These are phyloP conservation scores for Termitomyces sp. DNA, from an alignment of 1,284 basidiomycete genomes.

Conservation along the genomic window DNA sequence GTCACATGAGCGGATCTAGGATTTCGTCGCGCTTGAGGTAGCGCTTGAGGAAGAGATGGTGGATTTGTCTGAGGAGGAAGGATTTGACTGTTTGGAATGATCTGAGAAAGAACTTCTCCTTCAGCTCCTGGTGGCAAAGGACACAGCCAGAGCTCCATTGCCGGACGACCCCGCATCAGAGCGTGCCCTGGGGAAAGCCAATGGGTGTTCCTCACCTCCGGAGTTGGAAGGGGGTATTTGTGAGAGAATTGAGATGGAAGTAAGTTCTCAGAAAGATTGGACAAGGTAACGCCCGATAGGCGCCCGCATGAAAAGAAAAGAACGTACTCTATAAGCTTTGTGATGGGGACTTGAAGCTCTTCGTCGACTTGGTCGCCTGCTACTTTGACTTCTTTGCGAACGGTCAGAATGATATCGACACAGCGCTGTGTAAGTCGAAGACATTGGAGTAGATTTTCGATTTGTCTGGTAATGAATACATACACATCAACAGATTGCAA, in stretches of 20 bases:
- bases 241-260: too few relatives aligned
- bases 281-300: too few relatives aligned
- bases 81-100: constrained; percentile 41
- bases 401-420: constrained; percentile 38
- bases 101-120: too few relatives aligned
- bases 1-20: constrained; percentile 44
- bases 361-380: constrained; percentile 31
- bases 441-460: constrained; percentile 44
- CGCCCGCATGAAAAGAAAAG: background rate
- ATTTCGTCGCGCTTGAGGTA: constrained; percentile 77
- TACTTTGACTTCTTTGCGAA: constrained; percentile 36
- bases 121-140: too few relatives aligned
- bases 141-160: too few relatives aligned
- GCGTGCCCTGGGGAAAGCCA: too few relatives aligned
- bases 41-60: constrained; percentile 71
- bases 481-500: constrained; percentile 58
- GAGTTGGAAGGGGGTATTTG: too few relatives aligned
- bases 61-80: constrained; percentile 55
- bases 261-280: too few relatives aligned
- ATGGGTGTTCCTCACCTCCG: too few relatives aligned
- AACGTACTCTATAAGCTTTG: constrained; percentile 46
- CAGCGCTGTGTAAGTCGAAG: constrained; percentile 43
- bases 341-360: constrained; percentile 31
- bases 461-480: constrained; percentile 55
- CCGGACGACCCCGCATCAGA: too few relatives aligned